Conservation (phyloP, 1,284 basidiomycete species). For the Boletus semigastroideus region DNA sequence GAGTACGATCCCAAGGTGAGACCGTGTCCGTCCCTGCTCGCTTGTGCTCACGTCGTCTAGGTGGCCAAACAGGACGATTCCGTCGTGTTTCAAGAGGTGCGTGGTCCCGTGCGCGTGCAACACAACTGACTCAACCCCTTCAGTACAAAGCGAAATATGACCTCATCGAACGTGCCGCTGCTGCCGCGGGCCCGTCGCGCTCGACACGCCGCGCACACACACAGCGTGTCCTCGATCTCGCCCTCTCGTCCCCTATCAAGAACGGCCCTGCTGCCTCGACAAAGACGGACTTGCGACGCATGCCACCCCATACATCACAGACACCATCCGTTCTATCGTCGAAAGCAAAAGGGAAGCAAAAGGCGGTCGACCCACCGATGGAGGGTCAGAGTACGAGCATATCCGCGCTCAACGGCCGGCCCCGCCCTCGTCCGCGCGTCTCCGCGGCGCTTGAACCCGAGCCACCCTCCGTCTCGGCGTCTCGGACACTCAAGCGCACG, state of each 20-base stretch:
- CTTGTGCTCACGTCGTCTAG: constrained; percentile 37
- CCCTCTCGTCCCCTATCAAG: constrained; percentile 20
- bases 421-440: constrained; percentile 10
- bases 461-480: constrained; percentile 9
- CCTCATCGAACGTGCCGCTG: constrained; percentile 50
- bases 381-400: constrained; percentile 6
- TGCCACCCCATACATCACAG: constrained; percentile 6
- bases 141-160: constrained; percentile 67
- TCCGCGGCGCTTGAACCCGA: constrained; percentile 8
- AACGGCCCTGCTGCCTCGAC: constrained; percentile 4
- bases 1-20: constrained; percentile 73
- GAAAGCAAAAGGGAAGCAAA: constrained; percentile 37
- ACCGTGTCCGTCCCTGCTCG: not conserved
- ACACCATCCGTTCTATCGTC: constrained; percentile 15
- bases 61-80: constrained; percentile 73
- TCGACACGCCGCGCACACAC: constrained; percentile 63
- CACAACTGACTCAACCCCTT: not conserved
- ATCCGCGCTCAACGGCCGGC: constrained; percentile 17
- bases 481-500: constrained; percentile 19
- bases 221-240: constrained; percentile 48
- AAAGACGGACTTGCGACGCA: constrained; percentile 13
- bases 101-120: constrained; percentile 25
- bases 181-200: constrained; percentile 49
- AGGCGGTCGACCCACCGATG: constrained; percentile 36
- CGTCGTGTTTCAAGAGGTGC: constrained; percentile 69